Percentiles rank a stretch among this genome's conserved stretches.
Evolutionary conservation across 2,329 filamentous ascomycete species (phyloP).

Genomic region (Myriosclerotinia scirpicola): DNA sequence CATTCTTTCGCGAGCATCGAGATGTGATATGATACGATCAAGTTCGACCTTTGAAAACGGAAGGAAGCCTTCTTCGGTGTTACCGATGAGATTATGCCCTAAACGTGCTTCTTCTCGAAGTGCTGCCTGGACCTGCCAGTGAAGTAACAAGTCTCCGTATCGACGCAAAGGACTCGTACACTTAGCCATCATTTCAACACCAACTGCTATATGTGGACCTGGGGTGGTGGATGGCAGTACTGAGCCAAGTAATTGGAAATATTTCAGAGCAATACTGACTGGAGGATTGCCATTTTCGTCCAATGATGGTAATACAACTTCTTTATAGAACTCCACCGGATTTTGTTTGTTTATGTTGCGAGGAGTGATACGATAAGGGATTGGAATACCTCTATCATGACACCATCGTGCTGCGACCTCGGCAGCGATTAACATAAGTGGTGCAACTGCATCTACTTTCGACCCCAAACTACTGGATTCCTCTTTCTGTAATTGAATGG

Average conservation of each 20-base stretch:
- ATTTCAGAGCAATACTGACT: conserved; percentile 27
- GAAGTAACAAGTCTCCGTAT: conserved; percentile 60
- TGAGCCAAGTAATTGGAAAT: conserved; percentile 47
- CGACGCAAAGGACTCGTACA: conserved; percentile 66
- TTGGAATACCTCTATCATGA: conserved; percentile 54
- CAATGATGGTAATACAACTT: conserved; percentile 32
- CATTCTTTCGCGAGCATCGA: conserved; percentile 36
- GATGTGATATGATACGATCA: conserved; percentile 35
- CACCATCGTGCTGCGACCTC: conserved; percentile 64
- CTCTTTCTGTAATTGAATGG: conserved; percentile 11
- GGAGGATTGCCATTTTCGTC: conserved; percentile 28
- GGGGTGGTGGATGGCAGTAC: conserved; percentile 54
- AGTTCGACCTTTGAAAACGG: conserved; percentile 37
- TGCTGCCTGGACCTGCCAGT: conserved; percentile 66
- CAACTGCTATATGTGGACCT: conserved; percentile 57
- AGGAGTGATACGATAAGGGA: conserved; percentile 52
- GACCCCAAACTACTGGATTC: not conserved
- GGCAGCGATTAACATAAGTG: conserved; percentile 61
- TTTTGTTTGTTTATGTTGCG: conserved; percentile 32
- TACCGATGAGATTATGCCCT: conserved; percentile 43
- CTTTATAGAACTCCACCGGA: conserved; percentile 34
- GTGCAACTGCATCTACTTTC: conserved; percentile 21
- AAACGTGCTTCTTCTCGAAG: conserved; percentile 48
- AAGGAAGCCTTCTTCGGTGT: conserved; percentile 36
- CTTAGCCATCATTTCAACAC: conserved; percentile 60